These are phyloP conservation scores for Arxiozyma slooffiae DNA, from an alignment of 1,139 yeast genomes.

Conservation along the genomic window DNA sequence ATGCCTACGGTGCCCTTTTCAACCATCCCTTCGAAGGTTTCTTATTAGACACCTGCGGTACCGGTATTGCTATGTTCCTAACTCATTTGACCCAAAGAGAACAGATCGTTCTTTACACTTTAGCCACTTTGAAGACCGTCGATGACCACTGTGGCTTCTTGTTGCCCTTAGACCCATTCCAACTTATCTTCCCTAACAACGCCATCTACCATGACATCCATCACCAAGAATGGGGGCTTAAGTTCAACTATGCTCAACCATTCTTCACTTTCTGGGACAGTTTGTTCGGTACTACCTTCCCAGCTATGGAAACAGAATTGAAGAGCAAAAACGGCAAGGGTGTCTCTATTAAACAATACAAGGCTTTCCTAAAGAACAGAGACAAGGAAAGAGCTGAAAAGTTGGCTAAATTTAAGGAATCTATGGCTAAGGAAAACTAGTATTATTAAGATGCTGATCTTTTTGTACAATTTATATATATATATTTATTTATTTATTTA, in stretches of 20 bases:
- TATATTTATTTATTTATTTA: not conserved
- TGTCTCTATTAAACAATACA: constrained; percentile 50
- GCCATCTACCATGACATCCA: constrained; percentile 95
- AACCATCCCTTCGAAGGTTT: constrained; percentile 93
- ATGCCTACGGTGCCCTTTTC: constrained; percentile 92
- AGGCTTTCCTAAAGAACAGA: constrained; percentile 46
- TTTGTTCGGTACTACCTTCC: constrained; percentile 59
- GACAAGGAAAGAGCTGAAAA: constrained; percentile 21
- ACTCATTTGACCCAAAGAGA: constrained; percentile 69
- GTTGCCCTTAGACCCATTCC: constrained; percentile 84
- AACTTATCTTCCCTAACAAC: constrained; percentile 81
- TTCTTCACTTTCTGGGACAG: constrained; percentile 91
- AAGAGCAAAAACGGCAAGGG: constrained; percentile 19
- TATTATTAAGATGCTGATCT: not conserved
- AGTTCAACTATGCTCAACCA: constrained; percentile 91
- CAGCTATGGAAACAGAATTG: constrained; percentile 28
- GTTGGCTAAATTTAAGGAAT: constrained; percentile 13
- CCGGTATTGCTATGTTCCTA: constrained; percentile 66
- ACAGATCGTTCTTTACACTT: constrained; percentile 59
- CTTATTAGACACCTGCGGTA: constrained; percentile 80
- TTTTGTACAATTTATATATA: not conserved
- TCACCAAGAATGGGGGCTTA: constrained; percentile 92
- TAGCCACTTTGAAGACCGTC: constrained; percentile 90
- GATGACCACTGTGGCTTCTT: constrained; percentile 98
- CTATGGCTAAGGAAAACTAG: constrained; percentile 4